phyloP scores from a whole-genome alignment of 176 grass and related monocot genomes.

The Panicum miliaceum region DNA sequence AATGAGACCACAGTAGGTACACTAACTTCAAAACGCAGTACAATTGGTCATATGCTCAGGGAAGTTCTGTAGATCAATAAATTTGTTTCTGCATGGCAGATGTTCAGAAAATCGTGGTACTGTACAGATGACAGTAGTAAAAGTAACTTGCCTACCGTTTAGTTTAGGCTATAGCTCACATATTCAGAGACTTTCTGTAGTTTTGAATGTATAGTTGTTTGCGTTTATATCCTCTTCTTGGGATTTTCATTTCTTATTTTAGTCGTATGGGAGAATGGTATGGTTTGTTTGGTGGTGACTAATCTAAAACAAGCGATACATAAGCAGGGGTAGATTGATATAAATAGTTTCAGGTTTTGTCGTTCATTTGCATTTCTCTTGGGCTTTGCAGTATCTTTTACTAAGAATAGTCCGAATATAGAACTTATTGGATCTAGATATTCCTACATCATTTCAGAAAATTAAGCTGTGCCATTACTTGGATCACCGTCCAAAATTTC shows the following conservation, averaged over 20 bases:
- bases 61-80: background rate
- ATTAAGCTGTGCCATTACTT: background rate
- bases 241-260: background rate
- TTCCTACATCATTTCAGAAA: background rate
- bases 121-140: background rate
- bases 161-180: no score
- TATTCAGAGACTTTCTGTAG: no score
- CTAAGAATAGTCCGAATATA: background rate
- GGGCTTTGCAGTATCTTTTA: background rate
- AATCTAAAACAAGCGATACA: background rate
- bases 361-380: background rate
- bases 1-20: no score
- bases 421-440: background rate
- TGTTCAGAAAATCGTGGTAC: background rate
- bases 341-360: background rate
- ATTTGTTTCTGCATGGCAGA: background rate
- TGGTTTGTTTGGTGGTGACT: background rate
- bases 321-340: background rate
- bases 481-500: no score
- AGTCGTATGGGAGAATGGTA: background rate
- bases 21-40: background rate
- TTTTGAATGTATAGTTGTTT: background rate
- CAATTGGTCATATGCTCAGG: background rate
- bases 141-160: background rate
- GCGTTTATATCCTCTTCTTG: background rate